Evolutionary conservation across 306 rosid genomes (phyloP).

Genomic region (Adenanthera pavonina): DNA sequence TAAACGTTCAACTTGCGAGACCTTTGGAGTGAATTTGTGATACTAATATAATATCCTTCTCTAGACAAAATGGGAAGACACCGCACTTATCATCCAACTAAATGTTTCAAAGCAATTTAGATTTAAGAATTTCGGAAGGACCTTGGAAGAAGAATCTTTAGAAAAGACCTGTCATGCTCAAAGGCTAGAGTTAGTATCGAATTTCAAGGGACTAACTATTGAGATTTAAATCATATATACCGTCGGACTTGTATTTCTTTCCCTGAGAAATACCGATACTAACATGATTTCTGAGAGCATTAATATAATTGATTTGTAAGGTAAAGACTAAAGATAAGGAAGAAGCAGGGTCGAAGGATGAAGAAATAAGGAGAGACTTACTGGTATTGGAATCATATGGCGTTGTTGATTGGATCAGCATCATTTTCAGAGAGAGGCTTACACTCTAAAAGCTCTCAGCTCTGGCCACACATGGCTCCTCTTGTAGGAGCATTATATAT

Average conservation of each 20-base stretch:
- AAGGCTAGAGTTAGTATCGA: no score
- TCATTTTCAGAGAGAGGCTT: background rate
- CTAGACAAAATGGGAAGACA: no score
- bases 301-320: background rate
- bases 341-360: background rate
- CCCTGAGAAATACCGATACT: background rate
- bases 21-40: no score
- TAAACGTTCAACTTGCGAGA: no score
- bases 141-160: no score
- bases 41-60: no score
- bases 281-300: background rate
- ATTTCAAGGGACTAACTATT: no score
- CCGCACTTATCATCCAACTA: background rate
- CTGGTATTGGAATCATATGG: background rate
- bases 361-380: background rate
- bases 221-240: no score
- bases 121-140: background rate
- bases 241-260: background rate
- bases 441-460: background rate
- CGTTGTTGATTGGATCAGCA: background rate
- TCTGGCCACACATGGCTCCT: background rate
- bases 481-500: background rate
- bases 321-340: background rate
- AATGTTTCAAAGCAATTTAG: background rate
- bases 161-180: no score